A percentile compares a stretch with the other conserved stretches of the same genome.
phyloP scores from a whole-genome alignment of 257 asterid genomes.

The Phtheirospermum japonicum region DNA sequence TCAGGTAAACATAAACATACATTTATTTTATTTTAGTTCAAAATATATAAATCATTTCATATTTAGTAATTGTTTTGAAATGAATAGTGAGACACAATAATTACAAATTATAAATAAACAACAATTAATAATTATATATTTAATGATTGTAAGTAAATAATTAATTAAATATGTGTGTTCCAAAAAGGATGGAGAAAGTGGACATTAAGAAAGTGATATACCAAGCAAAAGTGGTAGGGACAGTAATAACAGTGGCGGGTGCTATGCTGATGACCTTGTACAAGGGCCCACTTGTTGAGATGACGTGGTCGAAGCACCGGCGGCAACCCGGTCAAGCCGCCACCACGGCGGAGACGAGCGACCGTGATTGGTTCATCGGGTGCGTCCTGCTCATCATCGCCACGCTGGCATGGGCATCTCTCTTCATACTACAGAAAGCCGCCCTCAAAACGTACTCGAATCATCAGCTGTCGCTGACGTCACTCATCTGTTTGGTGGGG shows the following conservation, averaged over 20 bases:
- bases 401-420: constrained; percentile 81
- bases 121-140: too few relatives aligned
- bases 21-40: too few relatives aligned
- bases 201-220: constrained; percentile 60
- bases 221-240: constrained; percentile 77
- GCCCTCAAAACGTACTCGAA: constrained; percentile 55
- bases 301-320: constrained; percentile 58
- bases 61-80: too few relatives aligned
- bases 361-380: constrained; percentile 74
- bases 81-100: too few relatives aligned
- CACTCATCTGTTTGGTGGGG: constrained; percentile 70
- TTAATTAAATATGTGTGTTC: too few relatives aligned
- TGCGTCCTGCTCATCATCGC: constrained; percentile 77
- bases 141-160: neutral
- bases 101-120: too few relatives aligned
- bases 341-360: constrained; percentile 35
- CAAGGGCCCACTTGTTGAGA: constrained; percentile 66
- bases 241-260: constrained; percentile 61
- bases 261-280: constrained; percentile 85
- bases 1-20: constrained; percentile 38
- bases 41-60: too few relatives aligned
- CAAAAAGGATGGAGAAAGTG: constrained; percentile 75
- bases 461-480: constrained; percentile 67
- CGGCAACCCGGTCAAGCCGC: constrained; percentile 1
- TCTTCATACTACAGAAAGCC: constrained; percentile 60